Base-by-base conservation (phyloP, 2,329 filamentous ascomycete species). In the Pestalotiopsis sp. region DNA sequence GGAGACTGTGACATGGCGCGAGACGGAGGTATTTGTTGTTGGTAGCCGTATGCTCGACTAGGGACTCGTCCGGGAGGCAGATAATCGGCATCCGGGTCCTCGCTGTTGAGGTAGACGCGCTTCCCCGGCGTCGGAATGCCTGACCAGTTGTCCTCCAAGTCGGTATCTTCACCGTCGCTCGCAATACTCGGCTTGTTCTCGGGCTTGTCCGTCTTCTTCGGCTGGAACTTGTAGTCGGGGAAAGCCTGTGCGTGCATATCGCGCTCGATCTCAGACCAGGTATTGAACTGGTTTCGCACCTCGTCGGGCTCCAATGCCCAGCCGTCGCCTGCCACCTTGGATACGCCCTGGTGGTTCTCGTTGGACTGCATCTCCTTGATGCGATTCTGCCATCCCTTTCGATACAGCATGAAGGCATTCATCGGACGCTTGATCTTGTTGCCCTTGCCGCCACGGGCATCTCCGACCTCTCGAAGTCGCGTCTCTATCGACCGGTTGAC, bases 371-470 rank as follows among this genome's bases (percentile, higher is more conserved):
- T 93, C 65, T 88, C 85, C 80, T 97, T 97, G 69, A 93, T 93
- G 39, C 94, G 87, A 70, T 96, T 93, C 70, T 97, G 93, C 77
- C 93, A 98, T 6, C 94, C 93, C 73, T 96, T 97, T 57, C 96
- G 92, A 80, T 99, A 99, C 64, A 99, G 85, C 92, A 99, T 97
- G 83, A 98, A 99, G 0, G 93, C 95, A 80, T 99, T 99, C 92
- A 98, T 97, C 2, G 96, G 95, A 38, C 96, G 88, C 75, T 95
- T 94, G 73, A 98, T 88, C 78, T 95, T 94, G 31, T 93, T 84
- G 45, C 90, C 83, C 75, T 91, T 93, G 68, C 90, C 87, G n/a
- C n/a, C 36, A 23, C 27, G 13, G 27, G 27, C 45, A 74, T 88
- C 87, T 58, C 89, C 87, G 11, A 92, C 90, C 78, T 97, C 94